Percentiles rank a stretch among this genome's conserved stretches.
Conservation (phyloP, 2,329 filamentous ascomycete species). For the Fonsecaea erecta region DNA sequence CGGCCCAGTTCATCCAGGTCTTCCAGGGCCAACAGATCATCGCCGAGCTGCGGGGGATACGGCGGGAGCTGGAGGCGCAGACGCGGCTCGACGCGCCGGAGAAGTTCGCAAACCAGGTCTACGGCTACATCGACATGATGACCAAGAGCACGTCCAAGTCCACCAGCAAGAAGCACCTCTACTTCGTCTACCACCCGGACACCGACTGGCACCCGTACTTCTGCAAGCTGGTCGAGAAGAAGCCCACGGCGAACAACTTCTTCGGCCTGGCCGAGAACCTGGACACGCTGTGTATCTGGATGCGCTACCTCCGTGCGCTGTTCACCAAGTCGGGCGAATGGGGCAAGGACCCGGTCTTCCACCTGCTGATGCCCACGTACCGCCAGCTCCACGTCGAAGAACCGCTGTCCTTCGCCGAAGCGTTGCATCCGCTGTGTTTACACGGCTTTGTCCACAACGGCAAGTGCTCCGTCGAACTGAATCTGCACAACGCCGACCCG, state of each 20-base stretch:
- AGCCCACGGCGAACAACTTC: not conserved
- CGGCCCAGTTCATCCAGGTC: not conserved
- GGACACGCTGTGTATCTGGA: not conserved
- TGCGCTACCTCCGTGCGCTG: not conserved
- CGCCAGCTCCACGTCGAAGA: not conserved
- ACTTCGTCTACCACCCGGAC: conserved; percentile 1
- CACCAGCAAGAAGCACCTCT: not conserved
- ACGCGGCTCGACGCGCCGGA: not conserved
- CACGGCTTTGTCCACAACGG: not conserved
- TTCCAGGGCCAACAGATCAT: not conserved
- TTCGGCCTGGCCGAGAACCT: not conserved
- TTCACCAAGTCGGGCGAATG: not conserved
- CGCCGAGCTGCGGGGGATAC: not conserved
- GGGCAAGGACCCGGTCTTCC: not conserved
- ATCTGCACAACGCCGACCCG: not conserved
- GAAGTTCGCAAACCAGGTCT: not conserved
- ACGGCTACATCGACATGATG: conserved; percentile 4
- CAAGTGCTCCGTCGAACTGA: not conserved
- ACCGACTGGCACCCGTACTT: not conserved
- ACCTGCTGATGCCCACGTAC: not conserved
- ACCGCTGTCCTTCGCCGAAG: not conserved
- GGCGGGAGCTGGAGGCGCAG: not conserved
- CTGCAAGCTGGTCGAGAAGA: not conserved
- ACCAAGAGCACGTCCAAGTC: not conserved
- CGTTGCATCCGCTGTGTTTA: not conserved